These are phyloP conservation scores for Alternaria longipes DNA, from an alignment of 2,329 filamentous ascomycete species.

Conservation along the genomic window DNA sequence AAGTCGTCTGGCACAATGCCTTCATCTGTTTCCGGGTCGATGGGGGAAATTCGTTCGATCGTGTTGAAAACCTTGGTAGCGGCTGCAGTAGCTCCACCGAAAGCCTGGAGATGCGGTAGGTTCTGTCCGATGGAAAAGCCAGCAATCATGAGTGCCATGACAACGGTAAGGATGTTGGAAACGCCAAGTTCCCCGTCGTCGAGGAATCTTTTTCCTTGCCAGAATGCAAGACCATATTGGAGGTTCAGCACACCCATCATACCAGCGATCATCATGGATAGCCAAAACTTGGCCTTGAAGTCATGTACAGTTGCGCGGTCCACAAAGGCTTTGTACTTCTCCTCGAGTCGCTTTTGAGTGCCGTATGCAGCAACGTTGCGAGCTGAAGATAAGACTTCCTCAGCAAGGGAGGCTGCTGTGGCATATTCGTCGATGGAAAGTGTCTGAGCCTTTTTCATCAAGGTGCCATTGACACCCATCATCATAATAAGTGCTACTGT, in stretches of 20 bases:
- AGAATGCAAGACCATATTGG: constrained; percentile 64
- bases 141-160: constrained; percentile 92
- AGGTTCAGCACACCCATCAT: constrained; percentile 88
- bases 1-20: constrained; percentile 79
- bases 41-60: constrained; percentile 85
- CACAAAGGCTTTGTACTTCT: constrained; percentile 82
- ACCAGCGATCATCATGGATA: constrained; percentile 80
- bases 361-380: constrained; percentile 93
- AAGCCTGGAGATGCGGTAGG: constrained; percentile 81
- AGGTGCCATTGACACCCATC: constrained; percentile 77
- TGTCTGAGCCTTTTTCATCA: constrained; percentile 80
- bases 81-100: constrained; percentile 82
- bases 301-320: constrained; percentile 77
- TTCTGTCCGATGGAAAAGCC: constrained; percentile 83
- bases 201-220: constrained; percentile 67
- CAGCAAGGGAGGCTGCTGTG: constrained; percentile 84
- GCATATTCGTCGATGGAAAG: constrained; percentile 80
- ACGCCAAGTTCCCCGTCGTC: constrained; percentile 65
- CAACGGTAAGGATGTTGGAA: constrained; percentile 79
- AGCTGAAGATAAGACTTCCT: constrained; percentile 94
- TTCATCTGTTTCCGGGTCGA: constrained; percentile 76
- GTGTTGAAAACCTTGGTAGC: constrained; percentile 93
- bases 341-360: constrained; percentile 89
- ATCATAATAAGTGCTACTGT: constrained; percentile 79
- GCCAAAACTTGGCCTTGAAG: constrained; percentile 74